Conservation (phyloP, 306 rosid genomes). For the Alnus rubra region DNA sequence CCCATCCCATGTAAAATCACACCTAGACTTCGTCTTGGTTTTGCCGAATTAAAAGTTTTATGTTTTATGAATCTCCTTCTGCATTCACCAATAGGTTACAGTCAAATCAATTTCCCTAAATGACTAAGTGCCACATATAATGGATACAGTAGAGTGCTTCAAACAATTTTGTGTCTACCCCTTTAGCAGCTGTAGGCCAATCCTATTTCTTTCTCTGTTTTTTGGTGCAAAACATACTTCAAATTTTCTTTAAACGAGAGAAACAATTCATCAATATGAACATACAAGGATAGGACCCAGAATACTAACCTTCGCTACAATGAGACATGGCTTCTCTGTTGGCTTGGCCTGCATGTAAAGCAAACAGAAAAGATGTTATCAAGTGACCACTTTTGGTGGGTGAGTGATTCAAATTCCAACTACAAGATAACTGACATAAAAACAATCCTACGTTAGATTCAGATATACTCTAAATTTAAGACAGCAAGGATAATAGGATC, state of each 20-base stretch:
- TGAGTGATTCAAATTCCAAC: slow-evolving; percentile 6
- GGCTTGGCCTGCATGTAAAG: slow-evolving; percentile 54
- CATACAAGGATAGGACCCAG: slow-evolving; percentile 5
- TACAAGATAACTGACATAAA: slow-evolving; percentile 1
- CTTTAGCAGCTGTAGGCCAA: background rate
- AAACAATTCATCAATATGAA: background rate
- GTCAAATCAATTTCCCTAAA: background rate
- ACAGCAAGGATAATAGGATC: background rate
- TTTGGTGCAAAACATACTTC: background rate
- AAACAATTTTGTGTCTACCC: slow-evolving; percentile 2
- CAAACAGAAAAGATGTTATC: slow-evolving; percentile 23
- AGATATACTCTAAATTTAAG: background rate
- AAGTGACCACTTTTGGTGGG: slow-evolving; percentile 20
- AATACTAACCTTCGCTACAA: slow-evolving; percentile 65
- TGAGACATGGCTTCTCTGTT: slow-evolving; percentile 64
- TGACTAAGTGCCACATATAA: background rate
- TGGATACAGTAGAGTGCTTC: background rate
- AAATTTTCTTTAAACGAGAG: background rate
- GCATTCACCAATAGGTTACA: background rate
- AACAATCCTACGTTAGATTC: background rate
- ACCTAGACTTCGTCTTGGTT: background rate
- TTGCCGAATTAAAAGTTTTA: background rate
- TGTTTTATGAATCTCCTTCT: background rate
- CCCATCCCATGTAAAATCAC: background rate
- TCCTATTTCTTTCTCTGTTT: background rate